A percentile compares a stretch with the other conserved stretches of the same genome.
Conservation (phyloP, 768 basidiomycete species). For the Mycena latifolia region DNA sequence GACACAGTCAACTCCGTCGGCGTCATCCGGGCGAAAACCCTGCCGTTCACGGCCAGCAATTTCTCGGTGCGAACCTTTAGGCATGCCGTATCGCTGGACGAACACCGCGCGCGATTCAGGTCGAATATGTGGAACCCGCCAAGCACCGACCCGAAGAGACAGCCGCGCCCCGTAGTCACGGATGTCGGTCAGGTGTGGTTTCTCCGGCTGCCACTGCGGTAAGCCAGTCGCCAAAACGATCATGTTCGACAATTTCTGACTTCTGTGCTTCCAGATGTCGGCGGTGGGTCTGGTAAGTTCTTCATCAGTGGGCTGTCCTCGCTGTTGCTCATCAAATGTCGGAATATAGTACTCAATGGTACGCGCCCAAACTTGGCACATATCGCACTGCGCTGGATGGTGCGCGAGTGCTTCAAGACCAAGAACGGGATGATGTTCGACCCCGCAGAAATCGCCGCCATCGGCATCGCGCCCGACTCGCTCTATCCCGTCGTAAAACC, state of each 20-base stretch:
- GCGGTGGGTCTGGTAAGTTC: slow-evolving; percentile 24
- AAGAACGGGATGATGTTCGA: slow-evolving; percentile 20
- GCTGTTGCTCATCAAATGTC: no score
- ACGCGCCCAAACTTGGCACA: slow-evolving; percentile 25
- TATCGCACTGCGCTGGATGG: slow-evolving; percentile 23
- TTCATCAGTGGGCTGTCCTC: no score
- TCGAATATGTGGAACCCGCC: slow-evolving; percentile 22
- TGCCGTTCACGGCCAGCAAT: slow-evolving; percentile 23
- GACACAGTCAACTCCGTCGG: no score
- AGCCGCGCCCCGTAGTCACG: slow-evolving; percentile 14
- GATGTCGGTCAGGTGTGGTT: slow-evolving; percentile 26
- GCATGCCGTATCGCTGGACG: slow-evolving; percentile 26
- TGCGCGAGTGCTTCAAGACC: slow-evolving; percentile 30
- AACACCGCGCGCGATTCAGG: slow-evolving; percentile 22
- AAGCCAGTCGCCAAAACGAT: no score
- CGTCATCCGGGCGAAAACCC: slow-evolving; percentile 10
- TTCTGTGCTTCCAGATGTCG: slow-evolving; percentile 12
- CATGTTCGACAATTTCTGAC: slow-evolving; percentile 9
- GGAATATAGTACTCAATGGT: slow-evolving; percentile 21
- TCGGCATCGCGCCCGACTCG: slow-evolving; percentile 22
- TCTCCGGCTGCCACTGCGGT: slow-evolving; percentile 28
- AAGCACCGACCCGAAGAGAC: slow-evolving; percentile 1
- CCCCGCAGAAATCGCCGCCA: slow-evolving; percentile 8
- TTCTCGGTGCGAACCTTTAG: slow-evolving; percentile 21
- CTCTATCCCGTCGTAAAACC: slow-evolving; percentile 20